Evolutionary conservation across 441 rosid genomes (phyloP).

Genomic region (Pelargonium cotyledonis): DNA sequence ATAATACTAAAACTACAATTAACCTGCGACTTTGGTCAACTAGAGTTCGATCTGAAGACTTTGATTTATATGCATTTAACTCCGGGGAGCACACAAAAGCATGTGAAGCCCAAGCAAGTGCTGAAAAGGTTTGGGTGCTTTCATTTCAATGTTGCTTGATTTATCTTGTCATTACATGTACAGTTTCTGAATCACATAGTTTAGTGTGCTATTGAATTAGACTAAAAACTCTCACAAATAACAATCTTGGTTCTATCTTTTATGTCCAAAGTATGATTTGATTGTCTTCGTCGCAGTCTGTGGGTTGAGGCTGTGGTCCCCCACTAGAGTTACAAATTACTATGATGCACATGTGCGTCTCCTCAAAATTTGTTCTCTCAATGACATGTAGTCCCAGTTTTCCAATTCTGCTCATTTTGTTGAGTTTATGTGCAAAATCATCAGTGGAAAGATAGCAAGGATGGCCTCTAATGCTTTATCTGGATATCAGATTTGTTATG

Average conservation of each 20-base stretch:
- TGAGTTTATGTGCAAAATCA: background rate
- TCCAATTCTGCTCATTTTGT: background rate
- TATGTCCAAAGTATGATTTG: no score
- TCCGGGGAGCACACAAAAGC: conserved; percentile 80
- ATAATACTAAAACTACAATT: conserved; percentile 76
- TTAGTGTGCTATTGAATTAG: background rate
- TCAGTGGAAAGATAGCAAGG: background rate
- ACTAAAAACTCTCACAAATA: background rate
- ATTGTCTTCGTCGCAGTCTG: no score
- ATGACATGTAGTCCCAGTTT: no score
- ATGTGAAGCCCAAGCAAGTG: conserved; percentile 57
- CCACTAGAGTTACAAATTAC: no score
- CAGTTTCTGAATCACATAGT: background rate
- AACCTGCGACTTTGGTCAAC: conserved; percentile 94
- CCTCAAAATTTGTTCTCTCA: no score
- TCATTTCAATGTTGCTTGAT: background rate
- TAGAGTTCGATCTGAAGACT: conserved; percentile 64
- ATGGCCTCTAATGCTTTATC: conserved; percentile 5
- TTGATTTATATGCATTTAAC: conserved; percentile 70
- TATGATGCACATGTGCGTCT: no score
- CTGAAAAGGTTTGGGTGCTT: conserved; percentile 62
- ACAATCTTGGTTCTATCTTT: background rate
- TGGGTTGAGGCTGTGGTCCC: no score
- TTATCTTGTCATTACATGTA: no score
- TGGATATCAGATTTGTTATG: conserved; percentile 55